Evolutionary conservation across 768 basidiomycete genomes (phyloP), one percentile per base, ranked within the genome.

Genomic region (Phylloporus rhodoxanthus): DNA sequence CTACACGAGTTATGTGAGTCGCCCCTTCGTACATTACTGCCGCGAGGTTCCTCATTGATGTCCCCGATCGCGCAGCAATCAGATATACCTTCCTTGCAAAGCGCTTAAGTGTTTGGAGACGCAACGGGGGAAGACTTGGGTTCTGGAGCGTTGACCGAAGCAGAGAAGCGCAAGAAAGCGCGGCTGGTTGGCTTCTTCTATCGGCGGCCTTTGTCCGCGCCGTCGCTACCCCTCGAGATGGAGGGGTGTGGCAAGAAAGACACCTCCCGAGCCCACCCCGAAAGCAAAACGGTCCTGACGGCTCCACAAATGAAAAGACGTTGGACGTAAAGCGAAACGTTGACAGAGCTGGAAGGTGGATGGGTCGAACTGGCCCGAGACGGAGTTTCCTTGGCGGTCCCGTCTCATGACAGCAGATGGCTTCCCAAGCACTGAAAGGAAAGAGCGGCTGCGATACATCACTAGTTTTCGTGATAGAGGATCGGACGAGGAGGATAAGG

Each of bases 341-440:
- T 19, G 54, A 55, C 25, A 42, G 29, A n/a, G 37, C 49, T 39
- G 44, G 57, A 61, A 17, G 5, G 42, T 62, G 2, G 75, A 78
- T 30, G 76, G 68, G 46, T 85, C 87, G 10, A 83, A 87, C 60
- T 91, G 89, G 88, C 84, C 83, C 6, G 89, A 91, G 57, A 56
- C 72, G 8, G 81, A 81, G 65, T 90, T 89, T 59, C 88, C 89
- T 19, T 91, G 88, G 89, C 77, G 76, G 43, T 61, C 83, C 55
- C 72, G 82, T 47, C 72, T 70, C 17, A 73, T 79, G 53, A 77
- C 83, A 61, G 74, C 76, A 28, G 69, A 70, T 20, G 78, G 81
- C 43, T 55, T 72, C 40, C 72, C 73, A 20, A 77, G 76, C 57
- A 73, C 74, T 25, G 75, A 82, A 59, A 73, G 80, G 56, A 77